These are phyloP conservation scores for Ulmus americana DNA, from an alignment of 331 rosid species.

Conservation along the genomic window DNA sequence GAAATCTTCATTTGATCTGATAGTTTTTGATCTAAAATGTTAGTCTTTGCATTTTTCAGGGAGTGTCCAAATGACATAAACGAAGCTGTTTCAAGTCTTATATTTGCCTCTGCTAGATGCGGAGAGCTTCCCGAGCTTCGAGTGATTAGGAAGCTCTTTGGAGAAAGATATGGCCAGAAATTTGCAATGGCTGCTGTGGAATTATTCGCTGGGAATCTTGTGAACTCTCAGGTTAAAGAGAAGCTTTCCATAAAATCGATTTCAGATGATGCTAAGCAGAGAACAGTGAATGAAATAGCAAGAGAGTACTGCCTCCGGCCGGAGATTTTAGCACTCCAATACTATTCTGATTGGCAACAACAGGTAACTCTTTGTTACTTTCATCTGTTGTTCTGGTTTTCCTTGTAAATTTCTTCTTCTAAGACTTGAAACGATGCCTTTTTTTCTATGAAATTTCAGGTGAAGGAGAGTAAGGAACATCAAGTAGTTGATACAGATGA, in stretches of 20 bases:
- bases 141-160: constrained; percentile 57
- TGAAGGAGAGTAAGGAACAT: constrained; percentile 29
- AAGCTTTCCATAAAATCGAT: constrained; percentile 37
- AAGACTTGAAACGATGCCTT: not conserved
- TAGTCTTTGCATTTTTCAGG: constrained; percentile 30
- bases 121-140: constrained; percentile 86
- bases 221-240: constrained; percentile 64
- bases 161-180: constrained; percentile 56
- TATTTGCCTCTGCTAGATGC: constrained; percentile 82
- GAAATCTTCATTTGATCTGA: not conserved
- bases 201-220: constrained; percentile 63
- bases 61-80: constrained; percentile 75
- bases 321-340: constrained; percentile 52
- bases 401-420: not conserved
- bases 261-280: constrained; percentile 45
- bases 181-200: constrained; percentile 57
- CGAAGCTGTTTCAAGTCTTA: constrained; percentile 82
- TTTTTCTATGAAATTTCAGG: constrained; percentile 23
- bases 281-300: constrained; percentile 52
- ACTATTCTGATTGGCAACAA: constrained; percentile 56
- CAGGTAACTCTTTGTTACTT: not conserved
- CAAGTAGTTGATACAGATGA: constrained; percentile 18
- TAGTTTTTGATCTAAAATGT: no score
- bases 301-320: constrained; percentile 40
- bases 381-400: not conserved